Evolutionary conservation across 2,329 filamentous ascomycete genomes (phyloP).

Genomic region (Colletotrichum scovillei): DNA sequence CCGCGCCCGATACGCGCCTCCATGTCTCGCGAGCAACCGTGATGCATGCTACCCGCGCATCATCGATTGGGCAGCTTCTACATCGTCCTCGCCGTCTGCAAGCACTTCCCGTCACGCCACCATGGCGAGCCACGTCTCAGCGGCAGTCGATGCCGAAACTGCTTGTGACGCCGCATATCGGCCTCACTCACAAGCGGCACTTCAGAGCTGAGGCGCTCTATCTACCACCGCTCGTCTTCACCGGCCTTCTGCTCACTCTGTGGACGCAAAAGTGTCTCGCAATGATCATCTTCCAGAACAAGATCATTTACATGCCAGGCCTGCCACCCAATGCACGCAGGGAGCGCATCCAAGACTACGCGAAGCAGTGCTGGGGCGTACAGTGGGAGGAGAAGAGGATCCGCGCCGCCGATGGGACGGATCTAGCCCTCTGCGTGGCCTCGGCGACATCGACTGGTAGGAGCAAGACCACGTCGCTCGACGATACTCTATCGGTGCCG

Average conservation of each 20-base stretch:
- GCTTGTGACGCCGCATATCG: conserved; percentile 25
- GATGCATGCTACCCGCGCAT: conserved; percentile 38
- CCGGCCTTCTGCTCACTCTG: conserved; percentile 71
- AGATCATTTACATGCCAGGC: conserved; percentile 85
- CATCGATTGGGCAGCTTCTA: conserved; percentile 38
- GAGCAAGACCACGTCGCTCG: conserved; percentile 25
- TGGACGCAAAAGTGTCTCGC: conserved; percentile 77
- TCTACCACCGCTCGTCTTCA: conserved; percentile 75
- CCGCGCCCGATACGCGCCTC: conserved; percentile 12
- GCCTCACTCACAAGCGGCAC: conserved; percentile 40
- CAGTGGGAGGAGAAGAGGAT: conserved; percentile 74
- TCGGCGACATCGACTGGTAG: conserved; percentile 46
- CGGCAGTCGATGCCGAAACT: conserved; percentile 11
- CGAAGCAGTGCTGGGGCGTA: conserved; percentile 68
- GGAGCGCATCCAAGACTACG: conserved; percentile 75
- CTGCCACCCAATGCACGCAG: conserved; percentile 76
- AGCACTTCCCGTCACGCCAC: not conserved
- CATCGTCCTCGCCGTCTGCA: conserved; percentile 10
- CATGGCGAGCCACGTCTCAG: conserved; percentile 33
- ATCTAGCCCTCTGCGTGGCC: conserved; percentile 70
- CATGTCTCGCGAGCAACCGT: conserved; percentile 38
- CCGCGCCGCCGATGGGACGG: conserved; percentile 71
- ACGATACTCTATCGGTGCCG: conserved; percentile 32
- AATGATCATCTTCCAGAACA: conserved; percentile 83
- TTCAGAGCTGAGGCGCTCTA: conserved; percentile 57